phyloP scores from a whole-genome alignment of 106 monocot genomes.

The Acanthochlamys bracteata region DNA sequence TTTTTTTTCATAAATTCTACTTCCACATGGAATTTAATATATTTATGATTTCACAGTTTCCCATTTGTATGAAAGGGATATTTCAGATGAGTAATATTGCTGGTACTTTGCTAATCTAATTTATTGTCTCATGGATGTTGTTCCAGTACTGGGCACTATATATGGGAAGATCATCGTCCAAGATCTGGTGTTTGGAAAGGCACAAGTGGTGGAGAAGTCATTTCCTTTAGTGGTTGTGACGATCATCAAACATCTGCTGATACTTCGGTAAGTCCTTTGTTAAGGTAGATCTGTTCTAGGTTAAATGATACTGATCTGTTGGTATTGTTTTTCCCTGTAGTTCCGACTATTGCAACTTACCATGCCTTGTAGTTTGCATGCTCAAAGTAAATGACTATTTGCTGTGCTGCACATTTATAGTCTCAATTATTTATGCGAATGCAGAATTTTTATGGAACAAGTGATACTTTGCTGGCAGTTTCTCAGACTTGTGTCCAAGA shows the following conservation, averaged over 20 bases:
- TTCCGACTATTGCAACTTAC: no score
- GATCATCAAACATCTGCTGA: slow-evolving; percentile 94
- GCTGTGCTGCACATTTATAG: no score
- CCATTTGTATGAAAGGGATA: no score
- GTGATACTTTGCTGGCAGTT: no score
- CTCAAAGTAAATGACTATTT: no score
- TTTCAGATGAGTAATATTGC: neutral
- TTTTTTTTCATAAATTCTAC: no score
- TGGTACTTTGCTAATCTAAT: neutral
- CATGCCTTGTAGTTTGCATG: no score
- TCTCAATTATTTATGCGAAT: no score
- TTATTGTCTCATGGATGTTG: neutral
- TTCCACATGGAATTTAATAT: no score
- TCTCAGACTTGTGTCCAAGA: no score
- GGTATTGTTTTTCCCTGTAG: neutral
- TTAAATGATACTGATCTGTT: neutral
- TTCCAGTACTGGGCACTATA: slow-evolving; percentile 68
- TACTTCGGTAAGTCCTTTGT: slow-evolving; percentile 45
- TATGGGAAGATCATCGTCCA: slow-evolving; percentile 96
- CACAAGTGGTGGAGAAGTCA: slow-evolving; percentile 76
- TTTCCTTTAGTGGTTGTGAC: slow-evolving; percentile 91
- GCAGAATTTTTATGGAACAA: no score
- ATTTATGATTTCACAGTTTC: no score
- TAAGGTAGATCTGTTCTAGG: neutral
- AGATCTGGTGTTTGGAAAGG: slow-evolving; percentile 76